Base-by-base conservation (phyloP, 225 moss, liverwort and hornwort species). In the Polytrichum formosum region DNA sequence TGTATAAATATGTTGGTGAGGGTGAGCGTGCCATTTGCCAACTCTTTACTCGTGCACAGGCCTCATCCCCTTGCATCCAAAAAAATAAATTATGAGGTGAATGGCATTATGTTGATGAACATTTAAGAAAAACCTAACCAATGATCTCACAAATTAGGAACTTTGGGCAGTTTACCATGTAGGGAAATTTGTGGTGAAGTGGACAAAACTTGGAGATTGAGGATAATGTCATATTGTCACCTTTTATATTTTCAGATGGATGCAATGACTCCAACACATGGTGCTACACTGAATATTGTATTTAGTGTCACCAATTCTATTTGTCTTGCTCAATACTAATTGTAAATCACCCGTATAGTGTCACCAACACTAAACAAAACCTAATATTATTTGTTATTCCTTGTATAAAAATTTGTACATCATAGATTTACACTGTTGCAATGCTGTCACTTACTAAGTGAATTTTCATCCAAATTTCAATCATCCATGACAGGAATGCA, bases 1-100 rank as follows among this genome's bases (percentile, higher is more conserved):
- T 88, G 1, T 84, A 88, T 56, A 85, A 88, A 30, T 88, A 23
- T 46, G 77, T 88, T 21, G 88, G 88, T 29, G 88, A 85, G 68
- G 82, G 78, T 76, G 85, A 85, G 68, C 78, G 85, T 68, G 85
- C 85, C 19, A 78, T 82, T 18, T 75, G 82, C 33, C 80, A 82
- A 56, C 80, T 88, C 21, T 88, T 88, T 26, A 80, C 82, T 28
- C 73, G 80, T 66, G 88, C 88, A 18, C 77, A 78, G 13, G 82
- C 79, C 6, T 85, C 88, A 70, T 77, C 84, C 64, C 88, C 88
- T 9, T 85, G 88, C 73, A 77, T 85, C 54, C 0, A 23, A 23
- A 0, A 75, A 85, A 10, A 84, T 88, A n/a, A n/a, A n/a, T 75
- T 88, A 85, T 74, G 85, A 88, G 60, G 4, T 23, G 23, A 23